These are phyloP conservation scores for Penicillium sumatraense DNA, from an alignment of 2,329 filamentous ascomycete genomes.

Conservation along the genomic window DNA sequence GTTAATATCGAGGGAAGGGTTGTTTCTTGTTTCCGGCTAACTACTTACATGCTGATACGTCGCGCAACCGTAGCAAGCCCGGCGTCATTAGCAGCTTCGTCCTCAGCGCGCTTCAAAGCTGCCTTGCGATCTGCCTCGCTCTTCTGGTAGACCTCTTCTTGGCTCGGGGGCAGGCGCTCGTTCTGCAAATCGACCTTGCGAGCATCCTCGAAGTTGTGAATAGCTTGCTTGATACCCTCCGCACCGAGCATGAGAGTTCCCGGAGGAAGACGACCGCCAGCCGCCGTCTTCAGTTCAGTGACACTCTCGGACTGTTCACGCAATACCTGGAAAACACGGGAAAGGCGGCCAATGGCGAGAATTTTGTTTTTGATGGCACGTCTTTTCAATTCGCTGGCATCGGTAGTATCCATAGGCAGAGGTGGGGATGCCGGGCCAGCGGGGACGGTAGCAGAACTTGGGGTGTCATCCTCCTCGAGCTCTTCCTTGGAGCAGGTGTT, in stretches of 20 bases:
- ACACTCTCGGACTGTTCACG: conserved; percentile 97
- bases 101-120: conserved; percentile 82
- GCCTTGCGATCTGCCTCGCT: conserved; percentile 79
- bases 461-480: conserved; percentile 86
- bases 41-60: conserved; percentile 92
- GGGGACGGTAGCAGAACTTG: conserved; percentile 65
- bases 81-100: conserved; percentile 90
- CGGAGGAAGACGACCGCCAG: conserved; percentile 87
- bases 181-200: conserved; percentile 97
- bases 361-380: conserved; percentile 99
- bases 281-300: conserved; percentile 95
- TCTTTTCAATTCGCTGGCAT: conserved; percentile 91
- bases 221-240: conserved; percentile 98
- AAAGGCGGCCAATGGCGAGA: conserved; percentile 91
- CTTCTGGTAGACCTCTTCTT: conserved; percentile 86
- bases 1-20: too few species aligned
- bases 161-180: conserved; percentile 86
- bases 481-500: conserved; percentile 99
- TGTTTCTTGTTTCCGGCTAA: too few species aligned
- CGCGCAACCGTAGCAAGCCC: conserved; percentile 84
- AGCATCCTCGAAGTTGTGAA: conserved; percentile 94
- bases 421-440: conserved; percentile 78
- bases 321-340: conserved; percentile 96
- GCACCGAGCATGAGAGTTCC: conserved; percentile 97
- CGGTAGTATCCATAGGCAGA: conserved; percentile 68